Conservation (phyloP, 73 alveolate species). For the Diophrys appendiculata region DNA sequence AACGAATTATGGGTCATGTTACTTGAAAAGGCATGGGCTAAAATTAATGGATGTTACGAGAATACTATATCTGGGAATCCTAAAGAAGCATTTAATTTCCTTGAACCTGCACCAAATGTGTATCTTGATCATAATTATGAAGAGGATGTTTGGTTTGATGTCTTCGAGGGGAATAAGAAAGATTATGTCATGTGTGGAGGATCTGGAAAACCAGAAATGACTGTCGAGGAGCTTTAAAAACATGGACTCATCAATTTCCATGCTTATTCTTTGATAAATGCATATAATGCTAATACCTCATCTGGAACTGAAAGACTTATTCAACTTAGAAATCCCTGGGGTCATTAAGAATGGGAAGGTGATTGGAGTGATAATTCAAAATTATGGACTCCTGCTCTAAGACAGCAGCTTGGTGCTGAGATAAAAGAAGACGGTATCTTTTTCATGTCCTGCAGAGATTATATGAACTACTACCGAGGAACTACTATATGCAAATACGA, state of each 20-base stretch:
- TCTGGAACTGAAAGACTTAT: slow-evolving; percentile 47
- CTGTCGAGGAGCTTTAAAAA: slow-evolving; percentile 5
- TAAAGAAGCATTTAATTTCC: slow-evolving; percentile 86
- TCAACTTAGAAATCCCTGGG: slow-evolving; percentile 71
- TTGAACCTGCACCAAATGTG: slow-evolving; percentile 88
- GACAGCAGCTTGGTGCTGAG: slow-evolving; percentile 28
- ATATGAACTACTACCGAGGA: slow-evolving; percentile 50
- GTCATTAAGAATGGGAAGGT: slow-evolving; percentile 68
- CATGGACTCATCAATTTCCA: slow-evolving; percentile 54
- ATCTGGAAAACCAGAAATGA: slow-evolving; percentile 22
- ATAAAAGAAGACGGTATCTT: slow-evolving; percentile 90
- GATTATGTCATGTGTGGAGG: slow-evolving; percentile 70
- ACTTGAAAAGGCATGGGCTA: slow-evolving; percentile 98
- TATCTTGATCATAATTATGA: slow-evolving; percentile 10
- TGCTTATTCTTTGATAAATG: slow-evolving; percentile 70
- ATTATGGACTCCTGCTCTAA: slow-evolving; percentile 52
- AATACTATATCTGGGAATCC: slow-evolving; percentile 88
- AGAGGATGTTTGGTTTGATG: slow-evolving; percentile 47
- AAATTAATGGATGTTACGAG: slow-evolving; percentile 92
- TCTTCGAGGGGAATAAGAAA: slow-evolving; percentile 59
- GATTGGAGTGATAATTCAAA: slow-evolving; percentile 55
- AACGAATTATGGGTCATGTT: slow-evolving; percentile 97
- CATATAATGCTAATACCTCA: slow-evolving; percentile 60
- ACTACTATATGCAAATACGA: slow-evolving; percentile 39
- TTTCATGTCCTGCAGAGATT: slow-evolving; percentile 85